A percentile compares a stretch with the other conserved stretches of the same genome.
Evolutionary conservation across 495 filamentous ascomycete genomes (phyloP).

Genomic region (Aspergillus conjunctus): DNA sequence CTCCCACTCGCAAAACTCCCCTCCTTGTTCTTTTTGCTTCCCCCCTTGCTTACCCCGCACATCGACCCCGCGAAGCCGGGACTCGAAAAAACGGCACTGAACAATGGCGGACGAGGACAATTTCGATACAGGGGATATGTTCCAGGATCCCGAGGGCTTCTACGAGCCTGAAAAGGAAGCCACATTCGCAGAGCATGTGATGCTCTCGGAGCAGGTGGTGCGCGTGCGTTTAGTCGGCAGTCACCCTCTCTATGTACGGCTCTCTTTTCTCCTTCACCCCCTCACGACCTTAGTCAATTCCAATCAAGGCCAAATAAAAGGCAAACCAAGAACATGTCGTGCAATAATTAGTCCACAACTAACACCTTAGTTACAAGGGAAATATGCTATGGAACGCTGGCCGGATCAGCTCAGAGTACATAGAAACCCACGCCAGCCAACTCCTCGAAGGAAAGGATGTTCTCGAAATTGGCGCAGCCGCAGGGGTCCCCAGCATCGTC

Average conservation of each 20-base stretch:
- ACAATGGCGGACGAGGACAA: constrained; percentile 41
- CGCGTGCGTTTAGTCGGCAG: constrained; percentile 82
- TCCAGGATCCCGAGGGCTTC: constrained; percentile 77
- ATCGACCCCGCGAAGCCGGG: background rate
- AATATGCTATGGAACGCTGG: constrained; percentile 92
- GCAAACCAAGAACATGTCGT: background rate
- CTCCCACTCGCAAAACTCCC: no score
- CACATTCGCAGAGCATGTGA: constrained; percentile 67
- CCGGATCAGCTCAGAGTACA: constrained; percentile 70
- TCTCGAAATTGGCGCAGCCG: constrained; percentile 88
- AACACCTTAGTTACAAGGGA: constrained; percentile 51
- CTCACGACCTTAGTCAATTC: constrained; percentile 5
- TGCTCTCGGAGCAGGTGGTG: constrained; percentile 65
- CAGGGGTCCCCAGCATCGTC: constrained; percentile 80
- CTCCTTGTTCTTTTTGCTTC: background rate
- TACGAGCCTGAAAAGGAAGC: constrained; percentile 70
- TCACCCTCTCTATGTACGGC: constrained; percentile 79
- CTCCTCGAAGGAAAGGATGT: constrained; percentile 65
- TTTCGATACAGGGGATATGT: constrained; percentile 57
- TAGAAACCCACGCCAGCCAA: constrained; percentile 61
- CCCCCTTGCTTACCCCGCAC: background rate
- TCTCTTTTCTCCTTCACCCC: constrained; percentile 8
- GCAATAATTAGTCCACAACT: background rate
- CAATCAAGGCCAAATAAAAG: constrained; percentile 4
- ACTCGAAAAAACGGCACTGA: background rate